Conservation (phyloP, 306 rosid species). For the Elaeagnus macrophylla region DNA sequence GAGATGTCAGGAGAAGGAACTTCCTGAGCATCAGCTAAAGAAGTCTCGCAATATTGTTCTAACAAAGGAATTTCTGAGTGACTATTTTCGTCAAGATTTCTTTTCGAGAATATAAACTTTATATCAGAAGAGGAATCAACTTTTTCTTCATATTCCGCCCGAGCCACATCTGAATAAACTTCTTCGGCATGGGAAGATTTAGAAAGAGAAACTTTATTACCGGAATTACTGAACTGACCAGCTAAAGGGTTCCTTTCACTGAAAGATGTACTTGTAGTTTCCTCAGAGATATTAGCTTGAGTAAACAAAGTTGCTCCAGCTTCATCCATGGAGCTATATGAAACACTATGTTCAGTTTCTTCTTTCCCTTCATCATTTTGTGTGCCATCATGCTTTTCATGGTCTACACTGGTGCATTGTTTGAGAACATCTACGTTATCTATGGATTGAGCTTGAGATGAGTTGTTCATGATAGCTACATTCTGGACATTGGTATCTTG, state of each 20-base stretch:
- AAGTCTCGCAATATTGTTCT: constrained; percentile 20
- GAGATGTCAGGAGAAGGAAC: constrained; percentile 11
- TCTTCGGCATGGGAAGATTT: constrained; percentile 27
- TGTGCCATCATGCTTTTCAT: constrained; percentile 25
- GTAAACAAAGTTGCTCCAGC: constrained; percentile 18
- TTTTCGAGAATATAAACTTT: constrained; percentile 18
- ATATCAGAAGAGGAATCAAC: constrained; percentile 25
- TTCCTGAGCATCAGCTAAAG: constrained; percentile 21
- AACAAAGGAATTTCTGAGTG: constrained; percentile 24
- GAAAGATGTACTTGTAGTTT: constrained; percentile 23
- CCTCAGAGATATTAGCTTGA: constrained; percentile 22
- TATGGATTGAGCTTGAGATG: constrained; percentile 10
- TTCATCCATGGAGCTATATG: constrained; percentile 21
- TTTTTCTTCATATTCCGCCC: constrained; percentile 26
- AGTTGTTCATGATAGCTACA: constrained; percentile 10
- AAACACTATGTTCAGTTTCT: constrained; percentile 31
- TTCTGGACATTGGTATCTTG: constrained; percentile 20
- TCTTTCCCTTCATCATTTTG: constrained; percentile 19
- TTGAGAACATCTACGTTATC: constrained; percentile 14
- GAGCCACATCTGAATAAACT: constrained; percentile 19
- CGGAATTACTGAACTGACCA: constrained; percentile 19
- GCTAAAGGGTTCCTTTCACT: constrained; percentile 24
- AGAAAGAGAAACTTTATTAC: constrained; percentile 15
- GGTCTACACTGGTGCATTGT: constrained; percentile 22
- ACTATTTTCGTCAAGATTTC: constrained; percentile 19